These are phyloP conservation scores for Plasmodium adleri DNA, from an alignment of 169 alveolate genomes.

Conservation along the genomic window DNA sequence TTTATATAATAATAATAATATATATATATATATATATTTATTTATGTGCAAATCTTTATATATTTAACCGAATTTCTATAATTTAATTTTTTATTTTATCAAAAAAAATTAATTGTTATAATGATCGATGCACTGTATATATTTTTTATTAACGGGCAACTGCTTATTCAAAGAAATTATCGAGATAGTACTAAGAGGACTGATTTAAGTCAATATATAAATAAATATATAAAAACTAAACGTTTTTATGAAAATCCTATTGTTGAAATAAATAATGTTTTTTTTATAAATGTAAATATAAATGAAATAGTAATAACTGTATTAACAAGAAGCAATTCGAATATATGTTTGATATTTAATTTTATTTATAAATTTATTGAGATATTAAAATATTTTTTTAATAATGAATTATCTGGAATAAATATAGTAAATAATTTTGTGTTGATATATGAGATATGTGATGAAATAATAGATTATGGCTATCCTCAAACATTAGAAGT, in stretches of 20 bases:
- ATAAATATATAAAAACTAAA: constrained; percentile 61
- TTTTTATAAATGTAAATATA: constrained; percentile 53
- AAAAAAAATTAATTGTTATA: not conserved
- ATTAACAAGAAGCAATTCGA: constrained; percentile 43
- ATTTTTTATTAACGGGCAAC: constrained; percentile 53
- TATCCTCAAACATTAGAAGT: constrained; percentile 95
- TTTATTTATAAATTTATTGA: constrained; percentile 72
- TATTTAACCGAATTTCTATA: too few species aligned
- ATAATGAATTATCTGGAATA: constrained; percentile 62
- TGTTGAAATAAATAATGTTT: constrained; percentile 66
- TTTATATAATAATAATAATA: too few species aligned
- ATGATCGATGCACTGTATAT: constrained; percentile 62
- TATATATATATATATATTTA: too few species aligned
- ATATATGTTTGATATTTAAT: constrained; percentile 57
- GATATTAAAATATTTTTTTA: constrained; percentile 56
- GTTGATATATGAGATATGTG: constrained; percentile 96
- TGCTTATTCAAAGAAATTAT: constrained; percentile 55
- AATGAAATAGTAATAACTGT: constrained; percentile 68
- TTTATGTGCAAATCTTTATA: too few species aligned
- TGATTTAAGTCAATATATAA: constrained; percentile 33
- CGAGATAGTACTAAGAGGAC: constrained; percentile 25
- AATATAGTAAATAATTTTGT: constrained; percentile 95
- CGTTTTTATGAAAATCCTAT: constrained; percentile 61
- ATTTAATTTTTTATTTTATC: too few species aligned
- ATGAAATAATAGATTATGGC: constrained; percentile 97